phyloP scores from a whole-genome alignment of 495 filamentous ascomycete genomes.

The Xylaria palmicola region DNA sequence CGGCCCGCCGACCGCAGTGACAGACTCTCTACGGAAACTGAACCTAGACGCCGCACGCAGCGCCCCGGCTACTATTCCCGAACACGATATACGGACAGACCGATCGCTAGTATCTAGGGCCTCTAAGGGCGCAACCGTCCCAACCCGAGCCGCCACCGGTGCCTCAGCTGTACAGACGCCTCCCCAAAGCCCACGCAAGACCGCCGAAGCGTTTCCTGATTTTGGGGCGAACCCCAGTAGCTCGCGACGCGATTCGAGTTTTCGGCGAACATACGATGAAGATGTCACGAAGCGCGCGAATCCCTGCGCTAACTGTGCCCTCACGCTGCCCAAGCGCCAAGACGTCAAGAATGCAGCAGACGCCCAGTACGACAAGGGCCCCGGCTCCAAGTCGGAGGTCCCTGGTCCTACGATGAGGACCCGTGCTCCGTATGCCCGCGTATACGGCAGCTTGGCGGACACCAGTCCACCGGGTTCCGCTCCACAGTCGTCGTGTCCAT shows the following conservation, averaged over 20 bases:
- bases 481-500: constrained; percentile 43
- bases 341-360: constrained; percentile 24
- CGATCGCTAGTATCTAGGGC: constrained; percentile 38
- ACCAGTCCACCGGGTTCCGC: constrained; percentile 41
- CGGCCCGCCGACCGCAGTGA: constrained; percentile 24
- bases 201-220: constrained; percentile 30
- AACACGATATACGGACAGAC: constrained; percentile 42
- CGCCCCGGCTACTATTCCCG: constrained; percentile 39
- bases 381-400: constrained; percentile 31
- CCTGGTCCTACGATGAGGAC: constrained; percentile 46
- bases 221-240: constrained; percentile 26
- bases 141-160: constrained; percentile 15
- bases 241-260: constrained; percentile 49
- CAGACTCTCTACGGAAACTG: constrained; percentile 44
- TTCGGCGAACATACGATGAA: constrained; percentile 56
- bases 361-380: constrained; percentile 20
- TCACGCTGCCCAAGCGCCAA: constrained; percentile 57
- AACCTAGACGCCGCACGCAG: constrained; percentile 35
- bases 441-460: constrained; percentile 39
- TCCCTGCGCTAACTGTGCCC: constrained; percentile 61
- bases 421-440: constrained; percentile 49
- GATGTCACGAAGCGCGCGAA: constrained; percentile 52
- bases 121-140: constrained; percentile 22
- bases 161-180: constrained; percentile 57
- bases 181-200: constrained; percentile 58